Conservation (phyloP, 768 basidiomycete genomes). For the Lentinula edodes region DNA sequence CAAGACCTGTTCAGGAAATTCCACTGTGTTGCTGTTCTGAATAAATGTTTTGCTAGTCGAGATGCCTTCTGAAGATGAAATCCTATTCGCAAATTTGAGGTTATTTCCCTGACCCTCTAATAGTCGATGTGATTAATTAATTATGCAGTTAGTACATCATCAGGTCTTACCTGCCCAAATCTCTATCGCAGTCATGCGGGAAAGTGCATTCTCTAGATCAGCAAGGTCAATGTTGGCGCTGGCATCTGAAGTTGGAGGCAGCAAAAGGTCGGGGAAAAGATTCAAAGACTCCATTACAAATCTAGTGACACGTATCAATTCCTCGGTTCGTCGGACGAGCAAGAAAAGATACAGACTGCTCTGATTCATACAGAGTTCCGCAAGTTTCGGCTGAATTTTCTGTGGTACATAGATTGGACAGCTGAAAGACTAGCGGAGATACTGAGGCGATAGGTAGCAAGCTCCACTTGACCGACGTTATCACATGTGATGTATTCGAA, state of each 20-base stretch:
- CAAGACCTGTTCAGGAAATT: not conserved
- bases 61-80: not conserved
- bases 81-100: not conserved
- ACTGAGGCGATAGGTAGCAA: not conserved
- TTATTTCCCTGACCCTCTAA: constrained; percentile 3
- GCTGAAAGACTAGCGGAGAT: not conserved
- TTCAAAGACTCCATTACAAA: constrained; percentile 5
- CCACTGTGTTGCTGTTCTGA: not conserved
- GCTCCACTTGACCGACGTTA: not conserved
- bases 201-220: constrained; percentile 4
- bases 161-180: constrained; percentile 2
- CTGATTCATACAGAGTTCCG: not conserved
- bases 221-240: not conserved
- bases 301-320: not conserved
- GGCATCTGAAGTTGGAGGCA: not conserved
- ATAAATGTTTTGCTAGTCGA: not conserved
- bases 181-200: constrained; percentile 6
- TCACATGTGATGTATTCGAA: no score
- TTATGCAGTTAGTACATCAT: no score
- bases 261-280: not conserved
- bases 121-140: not conserved
- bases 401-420: not conserved
- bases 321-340: not conserved
- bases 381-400: not conserved
- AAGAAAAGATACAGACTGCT: constrained; percentile 1